Percentiles rank a stretch among this genome's conserved stretches.
These are phyloP conservation scores for Neonectria punicea DNA, from an alignment of 2,329 filamentous ascomycete species.

Conservation along the genomic window DNA sequence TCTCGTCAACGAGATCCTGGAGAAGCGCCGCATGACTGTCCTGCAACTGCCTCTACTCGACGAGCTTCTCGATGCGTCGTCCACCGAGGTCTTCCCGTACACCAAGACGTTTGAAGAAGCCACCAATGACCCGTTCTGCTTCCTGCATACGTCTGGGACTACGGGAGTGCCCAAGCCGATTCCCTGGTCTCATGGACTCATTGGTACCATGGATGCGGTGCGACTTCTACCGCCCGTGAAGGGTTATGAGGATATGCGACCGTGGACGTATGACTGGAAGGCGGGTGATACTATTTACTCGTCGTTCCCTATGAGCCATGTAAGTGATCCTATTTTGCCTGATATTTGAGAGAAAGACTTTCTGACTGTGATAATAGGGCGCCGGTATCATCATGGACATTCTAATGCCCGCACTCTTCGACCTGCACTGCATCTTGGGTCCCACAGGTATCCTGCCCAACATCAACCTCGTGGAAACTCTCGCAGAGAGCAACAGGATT, in stretches of 20 bases:
- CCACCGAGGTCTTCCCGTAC: conserved; percentile 41
- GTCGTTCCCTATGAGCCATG: conserved; percentile 51
- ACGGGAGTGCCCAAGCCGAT: conserved; percentile 56
- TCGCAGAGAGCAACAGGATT: conserved; percentile 48
- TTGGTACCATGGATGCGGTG: conserved; percentile 51
- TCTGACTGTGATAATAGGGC: conserved; percentile 40
- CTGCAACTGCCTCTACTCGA: conserved; percentile 44
- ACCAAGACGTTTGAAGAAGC: conserved; percentile 48
- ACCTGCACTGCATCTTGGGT: conserved; percentile 50
- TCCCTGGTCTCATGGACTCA: conserved; percentile 46
- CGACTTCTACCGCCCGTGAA: conserved; percentile 46
- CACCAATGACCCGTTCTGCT: conserved; percentile 48
- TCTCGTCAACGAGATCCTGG: conserved; percentile 38
- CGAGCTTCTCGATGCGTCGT: conserved; percentile 39
- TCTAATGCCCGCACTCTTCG: conserved; percentile 49
- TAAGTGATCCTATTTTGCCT: conserved; percentile 14
- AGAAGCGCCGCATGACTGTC: conserved; percentile 41
- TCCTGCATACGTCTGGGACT: conserved; percentile 55
- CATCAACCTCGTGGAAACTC: conserved; percentile 46
- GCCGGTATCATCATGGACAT: conserved; percentile 56
- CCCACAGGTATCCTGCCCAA: conserved; percentile 50
- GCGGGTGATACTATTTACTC: conserved; percentile 47
- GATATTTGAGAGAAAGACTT: not conserved
- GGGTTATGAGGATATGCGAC: conserved; percentile 42
- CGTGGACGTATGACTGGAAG: conserved; percentile 45